Conservation (phyloP, 306 rosid species). For the Herpetospermum pedunculosum region DNA sequence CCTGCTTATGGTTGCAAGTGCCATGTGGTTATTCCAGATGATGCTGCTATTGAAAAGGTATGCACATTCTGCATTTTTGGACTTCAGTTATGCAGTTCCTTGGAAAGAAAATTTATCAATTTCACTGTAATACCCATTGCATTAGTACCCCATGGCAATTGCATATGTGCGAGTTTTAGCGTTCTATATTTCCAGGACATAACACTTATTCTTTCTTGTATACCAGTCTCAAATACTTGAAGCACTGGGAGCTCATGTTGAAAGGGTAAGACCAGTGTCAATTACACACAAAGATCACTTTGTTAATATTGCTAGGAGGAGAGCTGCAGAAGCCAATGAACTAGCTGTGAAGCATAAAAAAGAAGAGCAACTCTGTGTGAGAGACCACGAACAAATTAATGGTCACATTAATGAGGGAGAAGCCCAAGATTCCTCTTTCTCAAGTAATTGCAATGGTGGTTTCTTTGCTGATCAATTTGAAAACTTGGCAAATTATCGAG, state of each 20-base stretch:
- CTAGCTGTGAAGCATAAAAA: conserved; percentile 25
- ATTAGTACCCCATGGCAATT: neutral
- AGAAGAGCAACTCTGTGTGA: conserved; percentile 20
- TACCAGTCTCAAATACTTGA: conserved; percentile 73
- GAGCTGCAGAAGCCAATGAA: conserved; percentile 71
- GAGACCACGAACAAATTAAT: conserved; percentile 18
- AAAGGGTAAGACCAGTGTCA: conserved; percentile 88
- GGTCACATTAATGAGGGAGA: conserved; percentile 29
- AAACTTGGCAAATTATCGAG: conserved; percentile 75
- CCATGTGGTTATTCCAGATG: conserved; percentile 90
- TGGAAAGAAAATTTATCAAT: neutral
- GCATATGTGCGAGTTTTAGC: neutral
- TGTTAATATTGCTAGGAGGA: conserved; percentile 74
- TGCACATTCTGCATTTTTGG: neutral
- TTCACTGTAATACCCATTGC: neutral
- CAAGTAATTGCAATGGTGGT: conserved; percentile 53
- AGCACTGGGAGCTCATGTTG: conserved; percentile 81
- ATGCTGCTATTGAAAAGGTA: conserved; percentile 92
- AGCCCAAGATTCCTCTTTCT: conserved; percentile 13
- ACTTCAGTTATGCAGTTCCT: neutral
- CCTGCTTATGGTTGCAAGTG: conserved; percentile 87
- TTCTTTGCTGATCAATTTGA: conserved; percentile 94
- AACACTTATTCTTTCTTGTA: neutral
- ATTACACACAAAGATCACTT: conserved; percentile 80
- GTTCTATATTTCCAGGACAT: neutral